phyloP scores from a whole-genome alignment of 2,329 filamentous ascomycete species.

The Fusarium subtropicale region DNA sequence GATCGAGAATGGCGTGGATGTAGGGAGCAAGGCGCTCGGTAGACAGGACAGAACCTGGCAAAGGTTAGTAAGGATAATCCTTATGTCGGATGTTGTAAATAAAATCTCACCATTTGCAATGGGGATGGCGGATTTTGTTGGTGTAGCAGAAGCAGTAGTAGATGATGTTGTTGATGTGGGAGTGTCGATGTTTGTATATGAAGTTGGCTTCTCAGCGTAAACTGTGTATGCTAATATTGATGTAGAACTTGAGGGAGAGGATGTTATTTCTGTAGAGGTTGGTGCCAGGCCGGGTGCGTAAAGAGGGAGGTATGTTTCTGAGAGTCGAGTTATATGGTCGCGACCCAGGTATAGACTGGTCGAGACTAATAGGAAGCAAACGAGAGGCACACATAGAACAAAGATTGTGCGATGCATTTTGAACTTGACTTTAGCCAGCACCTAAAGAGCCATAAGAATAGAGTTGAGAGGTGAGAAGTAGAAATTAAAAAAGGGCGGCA shows the following conservation, averaged over 20 bases:
- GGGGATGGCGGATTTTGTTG: constrained; percentile 6
- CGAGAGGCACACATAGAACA: constrained; percentile 31
- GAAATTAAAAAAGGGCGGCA: not conserved
- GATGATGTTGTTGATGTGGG: constrained; percentile 1
- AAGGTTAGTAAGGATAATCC: not conserved
- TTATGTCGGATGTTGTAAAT: rapidly evolving
- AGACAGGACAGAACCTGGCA: constrained; percentile 51
- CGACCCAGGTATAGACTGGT: constrained; percentile 40
- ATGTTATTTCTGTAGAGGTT: constrained; percentile 6
- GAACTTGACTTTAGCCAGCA: not conserved
- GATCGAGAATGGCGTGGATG: constrained; percentile 49
- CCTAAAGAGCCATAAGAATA: not conserved
- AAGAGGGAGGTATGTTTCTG: constrained; percentile 32
- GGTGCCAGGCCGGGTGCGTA: constrained; percentile 3
- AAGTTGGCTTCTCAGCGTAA: not conserved
- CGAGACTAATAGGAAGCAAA: constrained; percentile 36
- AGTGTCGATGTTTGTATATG: constrained; percentile 8
- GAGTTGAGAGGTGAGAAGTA: not conserved
- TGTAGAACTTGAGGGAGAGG: not conserved
- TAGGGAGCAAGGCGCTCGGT: constrained; percentile 43
- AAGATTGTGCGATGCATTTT: constrained; percentile 41
- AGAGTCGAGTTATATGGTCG: constrained; percentile 39
- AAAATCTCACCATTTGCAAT: constrained; percentile 11
- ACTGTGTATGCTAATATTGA: not conserved
- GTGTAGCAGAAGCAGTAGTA: not conserved